Evolutionary conservation across 1,139 yeast species (phyloP).

Genomic region (Protomyces pachydermus): DNA sequence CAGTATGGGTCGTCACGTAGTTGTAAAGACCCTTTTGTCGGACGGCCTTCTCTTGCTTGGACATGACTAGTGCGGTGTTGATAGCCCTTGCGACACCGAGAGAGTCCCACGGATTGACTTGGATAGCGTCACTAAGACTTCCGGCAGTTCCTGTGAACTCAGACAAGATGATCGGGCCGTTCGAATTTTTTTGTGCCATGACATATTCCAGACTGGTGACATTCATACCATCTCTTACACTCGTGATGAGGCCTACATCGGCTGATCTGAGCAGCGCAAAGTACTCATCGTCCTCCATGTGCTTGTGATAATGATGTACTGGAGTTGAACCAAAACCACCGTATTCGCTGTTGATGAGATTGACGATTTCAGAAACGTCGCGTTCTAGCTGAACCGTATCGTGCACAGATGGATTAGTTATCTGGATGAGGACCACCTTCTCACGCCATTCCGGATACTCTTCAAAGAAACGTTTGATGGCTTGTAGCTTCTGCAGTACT

Average conservation of each 20-base stretch:
- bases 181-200: conserved; percentile 69
- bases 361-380: conserved; percentile 71
- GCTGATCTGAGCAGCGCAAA: conserved; percentile 82
- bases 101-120: conserved; percentile 95
- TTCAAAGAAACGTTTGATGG: conserved; percentile 73
- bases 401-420: conserved; percentile 71
- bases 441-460: conserved; percentile 69
- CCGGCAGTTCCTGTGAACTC: conserved; percentile 93
- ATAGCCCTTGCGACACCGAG: conserved; percentile 87
- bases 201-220: conserved; percentile 91
- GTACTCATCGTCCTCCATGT: conserved; percentile 83
- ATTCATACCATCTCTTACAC: conserved; percentile 94
- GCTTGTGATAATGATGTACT: conserved; percentile 85
- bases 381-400: conserved; percentile 56
- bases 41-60: conserved; percentile 36
- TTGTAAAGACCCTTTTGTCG: conserved; percentile 54
- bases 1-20: conserved; percentile 64
- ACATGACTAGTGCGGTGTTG: conserved; percentile 57
- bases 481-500: conserved; percentile 73
- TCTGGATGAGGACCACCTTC: conserved; percentile 78
- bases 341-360: conserved; percentile 73
- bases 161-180: conserved; percentile 68
- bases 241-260: conserved; percentile 80
- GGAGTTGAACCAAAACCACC: conserved; percentile 74
- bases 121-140: conserved; percentile 68